A percentile compares a stretch with the other conserved stretches of the same genome.
These are phyloP conservation scores for Hemisphaericaspora lyxosophila DNA, from an alignment of 1,139 yeast genomes.

Conservation along the genomic window DNA sequence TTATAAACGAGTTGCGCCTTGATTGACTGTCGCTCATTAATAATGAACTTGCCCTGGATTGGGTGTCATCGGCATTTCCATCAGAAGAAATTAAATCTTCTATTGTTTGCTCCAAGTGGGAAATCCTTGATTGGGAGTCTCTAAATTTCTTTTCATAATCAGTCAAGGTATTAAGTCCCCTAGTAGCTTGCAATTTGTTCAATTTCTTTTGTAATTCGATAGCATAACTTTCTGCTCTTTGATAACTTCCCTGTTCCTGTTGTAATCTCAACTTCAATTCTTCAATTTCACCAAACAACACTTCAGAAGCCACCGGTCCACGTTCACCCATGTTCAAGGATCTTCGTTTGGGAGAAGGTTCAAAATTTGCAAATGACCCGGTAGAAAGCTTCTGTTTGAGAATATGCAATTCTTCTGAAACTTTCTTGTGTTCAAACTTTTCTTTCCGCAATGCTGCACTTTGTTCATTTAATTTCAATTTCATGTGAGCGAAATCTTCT, in stretches of 20 bases:
- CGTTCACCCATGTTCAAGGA: conserved; percentile 38
- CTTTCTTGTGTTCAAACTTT: conserved; percentile 52
- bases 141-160: conserved; percentile 40
- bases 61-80: conserved; percentile 4
- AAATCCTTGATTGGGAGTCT: conserved; percentile 37
- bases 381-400: conserved; percentile 43
- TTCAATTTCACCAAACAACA: conserved; percentile 35
- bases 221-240: conserved; percentile 48
- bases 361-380: conserved; percentile 21
- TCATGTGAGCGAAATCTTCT: conserved; percentile 50
- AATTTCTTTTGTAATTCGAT: conserved; percentile 47
- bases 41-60: conserved; percentile 5
- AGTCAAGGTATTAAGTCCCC: conserved; percentile 35
- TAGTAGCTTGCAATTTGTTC: conserved; percentile 42
- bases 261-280: conserved; percentile 35
- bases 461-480: conserved; percentile 52
- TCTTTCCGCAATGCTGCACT: conserved; percentile 52
- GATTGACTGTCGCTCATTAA: conserved; percentile 39
- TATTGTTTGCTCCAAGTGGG: conserved; percentile 35
- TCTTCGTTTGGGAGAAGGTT: conserved; percentile 27
- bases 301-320: conserved; percentile 11
- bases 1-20: conserved; percentile 14
- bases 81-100: conserved; percentile 25
- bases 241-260: conserved; percentile 44
- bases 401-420: conserved; percentile 58